Conservation (phyloP, 2,329 filamentous ascomycete species). For the Diaporthe citri region DNA sequence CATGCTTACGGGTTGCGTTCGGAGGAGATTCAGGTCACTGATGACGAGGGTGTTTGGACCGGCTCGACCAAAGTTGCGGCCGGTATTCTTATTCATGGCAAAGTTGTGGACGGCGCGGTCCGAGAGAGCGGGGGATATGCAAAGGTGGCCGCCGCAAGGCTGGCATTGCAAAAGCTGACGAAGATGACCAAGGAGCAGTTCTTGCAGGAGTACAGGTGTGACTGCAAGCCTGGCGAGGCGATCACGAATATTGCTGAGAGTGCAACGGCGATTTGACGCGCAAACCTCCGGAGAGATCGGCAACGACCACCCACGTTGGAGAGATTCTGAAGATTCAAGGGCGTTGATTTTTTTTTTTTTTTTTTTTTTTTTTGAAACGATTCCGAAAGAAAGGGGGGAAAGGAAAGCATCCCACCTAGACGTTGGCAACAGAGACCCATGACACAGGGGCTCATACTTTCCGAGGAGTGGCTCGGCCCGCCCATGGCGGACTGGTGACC, state of each 20-base stretch:
- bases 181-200: constrained; percentile 68
- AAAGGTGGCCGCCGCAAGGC: constrained; percentile 75
- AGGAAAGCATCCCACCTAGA: background rate
- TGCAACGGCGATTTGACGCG: constrained; percentile 39
- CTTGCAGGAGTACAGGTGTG: constrained; percentile 70
- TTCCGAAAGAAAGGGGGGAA: background rate
- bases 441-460: background rate
- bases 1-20: constrained; percentile 66
- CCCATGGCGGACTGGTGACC: background rate
- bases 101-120: constrained; percentile 72
- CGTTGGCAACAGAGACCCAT: too few species aligned
- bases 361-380: background rate
- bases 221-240: constrained; percentile 61
- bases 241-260: constrained; percentile 38
- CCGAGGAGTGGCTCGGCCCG: background rate
- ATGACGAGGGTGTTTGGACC: constrained; percentile 42
- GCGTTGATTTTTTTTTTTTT: too few species aligned
- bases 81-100: constrained; percentile 81
- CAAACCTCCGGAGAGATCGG: background rate
- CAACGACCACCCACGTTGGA: constrained; percentile 23
- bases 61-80: constrained; percentile 68
- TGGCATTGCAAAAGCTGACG: constrained; percentile 63
- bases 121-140: constrained; percentile 79
- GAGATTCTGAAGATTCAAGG: background rate
- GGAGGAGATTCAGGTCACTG: constrained; percentile 59